These are phyloP conservation scores for Cystobasidiaceae sp. DNA, from an alignment of 1,284 basidiomycete genomes.

Conservation along the genomic window DNA sequence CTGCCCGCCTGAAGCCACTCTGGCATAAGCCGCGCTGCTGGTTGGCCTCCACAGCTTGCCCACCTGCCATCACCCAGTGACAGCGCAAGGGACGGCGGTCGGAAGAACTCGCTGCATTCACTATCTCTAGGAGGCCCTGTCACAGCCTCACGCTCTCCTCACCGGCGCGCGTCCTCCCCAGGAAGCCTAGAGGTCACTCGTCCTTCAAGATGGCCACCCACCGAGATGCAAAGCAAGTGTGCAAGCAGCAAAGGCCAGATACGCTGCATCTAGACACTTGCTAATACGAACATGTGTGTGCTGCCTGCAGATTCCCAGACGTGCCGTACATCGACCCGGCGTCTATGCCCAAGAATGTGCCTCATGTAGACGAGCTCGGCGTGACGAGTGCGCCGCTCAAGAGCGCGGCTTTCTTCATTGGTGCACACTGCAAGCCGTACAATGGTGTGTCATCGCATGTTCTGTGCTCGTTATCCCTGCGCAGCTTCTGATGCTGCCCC, in stretches of 20 bases:
- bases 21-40: no score
- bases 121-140: no score
- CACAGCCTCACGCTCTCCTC: no score
- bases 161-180: background rate
- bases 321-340: conserved; percentile 55
- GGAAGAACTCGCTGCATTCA: no score
- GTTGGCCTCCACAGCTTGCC: no score
- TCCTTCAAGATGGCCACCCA: conserved; percentile 29
- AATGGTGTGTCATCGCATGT: conserved; percentile 64
- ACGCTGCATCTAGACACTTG: background rate
- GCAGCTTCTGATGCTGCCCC: background rate
- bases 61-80: no score
- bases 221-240: conserved; percentile 31
- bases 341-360: conserved; percentile 51
- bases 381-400: conserved; percentile 90
- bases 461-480: background rate
- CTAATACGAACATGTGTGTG: background rate
- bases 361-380: conserved; percentile 85
- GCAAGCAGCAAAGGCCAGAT: background rate
- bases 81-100: no score
- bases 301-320: conserved; percentile 28
- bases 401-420: conserved; percentile 95
- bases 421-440: conserved; percentile 89
- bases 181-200: background rate
- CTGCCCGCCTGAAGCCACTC: no score